Conservation (phyloP, 1,139 yeast species). For the Geotrichum reessii region DNA sequence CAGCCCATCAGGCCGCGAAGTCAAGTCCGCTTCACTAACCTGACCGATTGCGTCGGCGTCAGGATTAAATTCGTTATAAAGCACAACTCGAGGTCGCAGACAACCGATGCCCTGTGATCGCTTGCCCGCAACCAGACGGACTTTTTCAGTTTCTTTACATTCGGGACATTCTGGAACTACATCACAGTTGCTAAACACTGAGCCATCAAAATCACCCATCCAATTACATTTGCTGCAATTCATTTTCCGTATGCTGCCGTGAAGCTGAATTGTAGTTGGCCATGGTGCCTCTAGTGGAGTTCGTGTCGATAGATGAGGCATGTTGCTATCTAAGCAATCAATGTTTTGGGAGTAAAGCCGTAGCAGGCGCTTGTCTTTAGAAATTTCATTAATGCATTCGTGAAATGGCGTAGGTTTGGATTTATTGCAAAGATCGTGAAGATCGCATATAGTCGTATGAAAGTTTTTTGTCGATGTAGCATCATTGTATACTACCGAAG, state of each 20-base stretch:
- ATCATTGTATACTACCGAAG: slow-evolving; percentile 61
- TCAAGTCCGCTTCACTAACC: slow-evolving; percentile 62
- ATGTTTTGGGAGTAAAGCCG: slow-evolving; percentile 52
- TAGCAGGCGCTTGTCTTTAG: slow-evolving; percentile 57
- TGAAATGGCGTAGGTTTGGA: slow-evolving; percentile 73
- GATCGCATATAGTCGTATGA: slow-evolving; percentile 64
- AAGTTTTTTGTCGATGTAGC: slow-evolving; percentile 55
- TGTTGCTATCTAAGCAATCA: slow-evolving; percentile 44
- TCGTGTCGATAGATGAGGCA: slow-evolving; percentile 46
- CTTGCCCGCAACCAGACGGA: slow-evolving; percentile 56
- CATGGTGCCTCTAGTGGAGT: slow-evolving; percentile 45
- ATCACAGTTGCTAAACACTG: slow-evolving; percentile 30
- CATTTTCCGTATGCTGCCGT: slow-evolving; percentile 67
- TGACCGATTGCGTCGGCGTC: slow-evolving; percentile 78
- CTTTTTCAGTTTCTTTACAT: slow-evolving; percentile 49
- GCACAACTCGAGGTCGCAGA: slow-evolving; percentile 72
- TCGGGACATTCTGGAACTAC: slow-evolving; percentile 51
- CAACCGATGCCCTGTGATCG: slow-evolving; percentile 71
- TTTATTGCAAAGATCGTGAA: slow-evolving; percentile 52
- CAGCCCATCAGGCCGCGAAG: slow-evolving; percentile 64
- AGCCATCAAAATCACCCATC: slow-evolving; percentile 41
- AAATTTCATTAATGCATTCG: slow-evolving; percentile 50
- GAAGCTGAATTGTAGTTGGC: slow-evolving; percentile 64
- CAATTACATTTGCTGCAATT: slow-evolving; percentile 71
- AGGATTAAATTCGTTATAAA: slow-evolving; percentile 84